Percentiles rank a stretch among this genome's conserved stretches.
phyloP scores from a whole-genome alignment of 2,329 filamentous ascomycete genomes.

The Fusarium bactridioides region DNA sequence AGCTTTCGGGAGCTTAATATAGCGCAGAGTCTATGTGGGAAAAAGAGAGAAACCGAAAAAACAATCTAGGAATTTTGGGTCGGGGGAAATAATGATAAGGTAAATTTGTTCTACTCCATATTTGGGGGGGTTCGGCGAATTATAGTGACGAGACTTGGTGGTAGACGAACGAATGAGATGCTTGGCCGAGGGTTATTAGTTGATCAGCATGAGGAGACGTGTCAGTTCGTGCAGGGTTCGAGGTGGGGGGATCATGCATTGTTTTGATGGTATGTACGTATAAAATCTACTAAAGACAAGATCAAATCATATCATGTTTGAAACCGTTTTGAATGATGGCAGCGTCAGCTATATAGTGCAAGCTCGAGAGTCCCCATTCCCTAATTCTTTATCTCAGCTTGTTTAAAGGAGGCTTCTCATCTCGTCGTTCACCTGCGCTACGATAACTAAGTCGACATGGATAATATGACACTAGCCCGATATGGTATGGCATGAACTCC shows the following conservation, averaged over 20 bases:
- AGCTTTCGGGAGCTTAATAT: not conserved
- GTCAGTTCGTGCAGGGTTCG: not conserved
- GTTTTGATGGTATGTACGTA: too few species aligned
- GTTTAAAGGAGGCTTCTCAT: not conserved
- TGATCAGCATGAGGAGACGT: not conserved
- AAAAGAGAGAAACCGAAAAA: not conserved
- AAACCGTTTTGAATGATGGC: accelerated
- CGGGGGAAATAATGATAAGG: not conserved
- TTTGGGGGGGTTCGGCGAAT: not conserved
- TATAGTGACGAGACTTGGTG: not conserved
- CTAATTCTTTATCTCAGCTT: not conserved
- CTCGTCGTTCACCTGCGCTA: not conserved
- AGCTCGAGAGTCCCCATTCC: too few species aligned
- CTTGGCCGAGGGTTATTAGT: not conserved
- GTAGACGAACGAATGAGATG: not conserved
- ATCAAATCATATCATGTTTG: not conserved
- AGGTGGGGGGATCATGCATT: not conserved
- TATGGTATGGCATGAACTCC: not conserved
- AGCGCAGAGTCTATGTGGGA: not conserved
- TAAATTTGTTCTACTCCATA: not conserved
- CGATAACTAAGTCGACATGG: not conserved
- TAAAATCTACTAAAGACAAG: not conserved
- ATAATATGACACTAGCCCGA: not conserved
- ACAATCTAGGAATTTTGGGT: not conserved
- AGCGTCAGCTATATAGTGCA: not conserved